A percentile compares a stretch with the other conserved stretches of the same genome.
Conservation (phyloP, 768 basidiomycete species). For the Amylocystis lapponica region DNA sequence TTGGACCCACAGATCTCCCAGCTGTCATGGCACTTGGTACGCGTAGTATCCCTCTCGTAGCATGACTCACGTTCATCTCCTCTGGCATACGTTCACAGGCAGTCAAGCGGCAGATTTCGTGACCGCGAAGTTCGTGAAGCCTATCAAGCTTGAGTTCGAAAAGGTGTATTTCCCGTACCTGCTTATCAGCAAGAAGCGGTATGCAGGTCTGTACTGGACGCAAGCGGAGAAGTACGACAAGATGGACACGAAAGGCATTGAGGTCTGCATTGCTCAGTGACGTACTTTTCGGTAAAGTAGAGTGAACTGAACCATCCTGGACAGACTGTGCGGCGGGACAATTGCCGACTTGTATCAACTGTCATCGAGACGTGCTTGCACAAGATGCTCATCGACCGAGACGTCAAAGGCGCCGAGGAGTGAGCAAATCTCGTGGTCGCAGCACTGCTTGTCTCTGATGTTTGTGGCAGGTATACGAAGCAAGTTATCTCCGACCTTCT, state of each 20-base stretch:
- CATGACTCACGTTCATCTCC: not conserved
- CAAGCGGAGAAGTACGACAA: conserved; percentile 93
- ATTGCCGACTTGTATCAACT: conserved; percentile 96
- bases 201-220: conserved; percentile 98
- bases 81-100: conserved; percentile 39
- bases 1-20: conserved; percentile 83
- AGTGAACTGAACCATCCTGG: not conserved
- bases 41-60: too few relatives aligned
- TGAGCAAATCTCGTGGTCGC: conserved; percentile 30
- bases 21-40: conserved; percentile 87
- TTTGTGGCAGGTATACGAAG: conserved; percentile 71
- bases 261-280: conserved; percentile 71
- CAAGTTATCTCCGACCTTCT: conserved; percentile 89
- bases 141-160: conserved; percentile 98
- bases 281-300: too few relatives aligned
- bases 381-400: conserved; percentile 94
- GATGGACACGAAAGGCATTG: conserved; percentile 99
- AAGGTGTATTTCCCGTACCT: conserved; percentile 99
- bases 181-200: conserved; percentile 97
- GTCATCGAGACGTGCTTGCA: conserved; percentile 97
- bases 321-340: conserved; percentile 96
- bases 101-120: conserved; percentile 91
- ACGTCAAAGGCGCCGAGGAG: conserved; percentile 92
- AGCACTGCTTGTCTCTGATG: conserved; percentile 5
- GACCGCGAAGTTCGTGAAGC: conserved; percentile 84